Conservation (phyloP, 768 basidiomycete species). For the Lactifluus piperatus region DNA sequence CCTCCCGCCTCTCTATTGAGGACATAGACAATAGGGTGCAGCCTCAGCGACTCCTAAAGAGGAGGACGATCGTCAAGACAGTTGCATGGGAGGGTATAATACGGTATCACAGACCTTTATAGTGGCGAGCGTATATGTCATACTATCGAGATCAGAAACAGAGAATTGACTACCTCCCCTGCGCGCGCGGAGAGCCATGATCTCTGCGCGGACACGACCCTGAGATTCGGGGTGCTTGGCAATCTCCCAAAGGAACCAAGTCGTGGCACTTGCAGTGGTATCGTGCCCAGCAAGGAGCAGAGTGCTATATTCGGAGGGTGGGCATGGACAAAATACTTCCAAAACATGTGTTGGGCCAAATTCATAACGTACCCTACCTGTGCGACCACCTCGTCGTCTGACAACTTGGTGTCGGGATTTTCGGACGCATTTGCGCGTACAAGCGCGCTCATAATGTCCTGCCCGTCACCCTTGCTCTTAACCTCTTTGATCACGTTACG, state of each 20-base stretch:
- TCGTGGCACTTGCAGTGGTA: constrained; percentile 26
- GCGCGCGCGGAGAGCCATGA: constrained; percentile 20
- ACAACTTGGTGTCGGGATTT: constrained; percentile 25
- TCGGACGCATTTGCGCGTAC: constrained; percentile 28
- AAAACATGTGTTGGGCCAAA: no score
- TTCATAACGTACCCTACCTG: constrained; percentile 28
- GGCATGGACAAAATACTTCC: no score
- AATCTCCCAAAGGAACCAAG: constrained; percentile 28
- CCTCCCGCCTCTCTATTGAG: constrained; percentile 23
- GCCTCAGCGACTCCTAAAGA: constrained; percentile 26
- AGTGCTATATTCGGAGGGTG: no score
- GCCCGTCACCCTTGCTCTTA: constrained; percentile 22
- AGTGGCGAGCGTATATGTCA: constrained; percentile 27
- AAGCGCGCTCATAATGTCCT: constrained; percentile 31
- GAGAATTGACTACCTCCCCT: constrained; percentile 25
- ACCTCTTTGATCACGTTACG: constrained; percentile 23
- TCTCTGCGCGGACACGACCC: constrained; percentile 25
- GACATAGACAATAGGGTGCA: constrained; percentile 27
- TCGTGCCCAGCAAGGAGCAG: constrained; percentile 24
- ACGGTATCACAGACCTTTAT: constrained; percentile 27
- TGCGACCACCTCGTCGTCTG: constrained; percentile 27
- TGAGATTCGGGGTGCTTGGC: constrained; percentile 24
- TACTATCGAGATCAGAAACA: constrained; percentile 27
- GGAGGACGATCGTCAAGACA: not conserved
- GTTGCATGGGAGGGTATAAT: not conserved